Evolutionary conservation across 345 rosid species (phyloP).

Genomic region (Rhizophora apiculata): DNA sequence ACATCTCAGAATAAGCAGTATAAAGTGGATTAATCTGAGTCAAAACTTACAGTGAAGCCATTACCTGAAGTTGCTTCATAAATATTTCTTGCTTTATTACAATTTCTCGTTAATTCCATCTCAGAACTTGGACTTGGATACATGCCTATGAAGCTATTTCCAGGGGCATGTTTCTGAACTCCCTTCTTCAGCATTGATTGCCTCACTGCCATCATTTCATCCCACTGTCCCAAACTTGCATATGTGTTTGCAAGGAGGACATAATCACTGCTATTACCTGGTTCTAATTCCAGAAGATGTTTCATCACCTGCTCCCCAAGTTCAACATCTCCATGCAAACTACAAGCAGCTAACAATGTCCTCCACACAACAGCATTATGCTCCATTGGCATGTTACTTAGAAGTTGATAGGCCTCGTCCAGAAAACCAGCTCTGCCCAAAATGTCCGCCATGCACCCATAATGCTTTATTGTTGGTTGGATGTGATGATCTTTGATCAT

Average conservation of each 20-base stretch:
- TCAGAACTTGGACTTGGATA: neutral
- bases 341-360: slow-evolving; percentile 36
- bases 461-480: slow-evolving; percentile 38
- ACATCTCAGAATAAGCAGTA: too few species aligned
- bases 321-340: slow-evolving; percentile 33
- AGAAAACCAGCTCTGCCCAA: slow-evolving; percentile 42
- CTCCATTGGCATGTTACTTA: slow-evolving; percentile 27
- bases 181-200: slow-evolving; percentile 27
- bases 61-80: slow-evolving; percentile 41
- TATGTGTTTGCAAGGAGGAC: slow-evolving; percentile 38
- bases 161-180: slow-evolving; percentile 37
- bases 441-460: slow-evolving; percentile 46
- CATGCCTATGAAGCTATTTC: slow-evolving; percentile 24
- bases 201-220: slow-evolving; percentile 27
- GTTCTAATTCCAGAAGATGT: slow-evolving; percentile 31
- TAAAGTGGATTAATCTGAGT: too few species aligned
- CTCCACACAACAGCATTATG: slow-evolving; percentile 42
- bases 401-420: slow-evolving; percentile 38
- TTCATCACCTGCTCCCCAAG: slow-evolving; percentile 28
- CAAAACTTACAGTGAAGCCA: neutral
- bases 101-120: neutral
- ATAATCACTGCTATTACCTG: slow-evolving; percentile 39
- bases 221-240: slow-evolving; percentile 36
- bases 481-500: slow-evolving; percentile 32
- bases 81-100: slow-evolving; percentile 15